Evolutionary conservation across 345 rosid species (phyloP).

Genomic region (Eucalyptus regnans): DNA sequence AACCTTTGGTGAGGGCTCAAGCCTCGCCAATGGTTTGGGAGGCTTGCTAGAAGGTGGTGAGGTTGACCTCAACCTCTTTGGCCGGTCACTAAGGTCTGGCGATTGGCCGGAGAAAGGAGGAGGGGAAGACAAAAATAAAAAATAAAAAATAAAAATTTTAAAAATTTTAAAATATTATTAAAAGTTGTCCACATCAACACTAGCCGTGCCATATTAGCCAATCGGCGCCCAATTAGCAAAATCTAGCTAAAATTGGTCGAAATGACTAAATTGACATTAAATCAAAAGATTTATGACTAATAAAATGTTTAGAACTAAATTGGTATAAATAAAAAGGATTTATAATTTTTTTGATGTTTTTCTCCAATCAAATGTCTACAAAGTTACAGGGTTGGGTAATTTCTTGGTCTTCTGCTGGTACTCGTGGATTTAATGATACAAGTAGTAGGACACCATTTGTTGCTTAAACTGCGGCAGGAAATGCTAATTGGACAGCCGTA

Average conservation of each 20-base stretch:
- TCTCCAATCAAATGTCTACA: too few relatives aligned
- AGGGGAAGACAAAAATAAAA: too few relatives aligned
- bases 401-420: neutral
- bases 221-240: fast-evolving
- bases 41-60: too few relatives aligned
- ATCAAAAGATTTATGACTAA: too few relatives aligned
- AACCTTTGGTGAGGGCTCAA: too few relatives aligned
- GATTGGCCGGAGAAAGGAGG: fast-evolving
- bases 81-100: fast-evolving
- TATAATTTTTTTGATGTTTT: too few relatives aligned
- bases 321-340: fast-evolving
- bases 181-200: fast-evolving
- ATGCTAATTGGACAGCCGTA: neutral
- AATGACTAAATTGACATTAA: fast-evolving
- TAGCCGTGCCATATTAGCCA: fast-evolving
- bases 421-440: neutral
- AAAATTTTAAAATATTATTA: too few relatives aligned
- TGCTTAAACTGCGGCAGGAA: neutral
- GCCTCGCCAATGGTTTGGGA: fast-evolving
- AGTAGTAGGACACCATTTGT: neutral
- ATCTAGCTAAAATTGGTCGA: fast-evolving
- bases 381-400: fast-evolving
- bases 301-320: too few relatives aligned
- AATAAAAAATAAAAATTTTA: too few relatives aligned
- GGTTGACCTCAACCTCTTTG: too few relatives aligned